These are phyloP conservation scores for Kuraishia molischiana DNA, from an alignment of 805 yeast genomes.

Conservation along the genomic window DNA sequence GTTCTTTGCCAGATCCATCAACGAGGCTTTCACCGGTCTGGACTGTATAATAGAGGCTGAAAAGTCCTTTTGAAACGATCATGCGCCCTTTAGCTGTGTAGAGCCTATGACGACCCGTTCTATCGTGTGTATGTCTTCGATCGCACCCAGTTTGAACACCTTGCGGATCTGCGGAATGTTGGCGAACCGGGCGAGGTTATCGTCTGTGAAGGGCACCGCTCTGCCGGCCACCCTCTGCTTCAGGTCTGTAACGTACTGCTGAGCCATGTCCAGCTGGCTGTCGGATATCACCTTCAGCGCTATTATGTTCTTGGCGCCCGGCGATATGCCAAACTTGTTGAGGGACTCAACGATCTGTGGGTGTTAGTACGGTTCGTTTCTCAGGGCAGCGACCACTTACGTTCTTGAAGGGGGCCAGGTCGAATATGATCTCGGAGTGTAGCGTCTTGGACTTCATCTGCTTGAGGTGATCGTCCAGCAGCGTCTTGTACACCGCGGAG, in stretches of 20 bases:
- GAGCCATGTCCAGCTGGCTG: not conserved
- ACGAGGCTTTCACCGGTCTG: slow-evolving; percentile 85
- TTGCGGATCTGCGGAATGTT: slow-evolving; percentile 24
- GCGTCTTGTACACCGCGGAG: slow-evolving; percentile 50
- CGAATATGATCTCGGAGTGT: slow-evolving; percentile 64
- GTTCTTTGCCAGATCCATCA: slow-evolving; percentile 68
- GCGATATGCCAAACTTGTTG: slow-evolving; percentile 59
- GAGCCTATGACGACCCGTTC: slow-evolving; percentile 14
- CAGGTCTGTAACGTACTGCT: slow-evolving; percentile 9
- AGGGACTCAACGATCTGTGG: slow-evolving; percentile 52
- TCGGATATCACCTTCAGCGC: slow-evolving; percentile 34
- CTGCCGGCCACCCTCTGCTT: slow-evolving; percentile 21
- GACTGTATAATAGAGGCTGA: slow-evolving; percentile 71
- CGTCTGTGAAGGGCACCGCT: slow-evolving; percentile 22
- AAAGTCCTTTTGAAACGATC: not conserved
- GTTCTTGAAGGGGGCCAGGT: slow-evolving; percentile 61
- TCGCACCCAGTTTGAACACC: slow-evolving; percentile 16
- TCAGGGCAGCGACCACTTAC: slow-evolving; percentile 19
- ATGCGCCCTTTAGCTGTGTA: slow-evolving; percentile 18
- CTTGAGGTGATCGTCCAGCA: slow-evolving; percentile 38
- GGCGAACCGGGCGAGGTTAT: slow-evolving; percentile 15
- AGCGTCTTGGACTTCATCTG: slow-evolving; percentile 52
- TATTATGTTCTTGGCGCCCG: slow-evolving; percentile 32
- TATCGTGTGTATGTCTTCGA: slow-evolving; percentile 9
- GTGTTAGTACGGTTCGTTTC: not conserved